These are phyloP conservation scores for Fusarium udum DNA, from an alignment of 2,329 filamentous ascomycete genomes.

Conservation along the genomic window DNA sequence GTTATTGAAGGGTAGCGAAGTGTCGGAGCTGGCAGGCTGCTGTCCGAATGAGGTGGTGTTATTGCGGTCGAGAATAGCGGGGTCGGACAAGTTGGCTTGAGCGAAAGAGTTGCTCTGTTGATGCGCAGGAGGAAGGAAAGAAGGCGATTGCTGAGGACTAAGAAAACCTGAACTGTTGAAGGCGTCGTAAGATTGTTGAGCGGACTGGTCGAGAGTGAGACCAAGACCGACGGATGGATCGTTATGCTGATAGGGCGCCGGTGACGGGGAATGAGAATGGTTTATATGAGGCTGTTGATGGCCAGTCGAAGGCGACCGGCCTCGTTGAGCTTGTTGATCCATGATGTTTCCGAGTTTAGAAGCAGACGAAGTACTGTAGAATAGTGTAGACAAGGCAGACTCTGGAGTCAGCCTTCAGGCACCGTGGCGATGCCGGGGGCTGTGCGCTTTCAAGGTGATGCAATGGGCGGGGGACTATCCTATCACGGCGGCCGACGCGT, in stretches of 20 bases:
- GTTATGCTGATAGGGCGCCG: conserved; percentile 62
- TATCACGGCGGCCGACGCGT: conserved; percentile 44
- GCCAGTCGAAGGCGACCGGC: conserved; percentile 70
- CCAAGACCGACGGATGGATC: conserved; percentile 63
- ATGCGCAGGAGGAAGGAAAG: conserved; percentile 48
- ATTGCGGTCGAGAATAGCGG: conserved; percentile 53
- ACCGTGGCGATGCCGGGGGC: conserved; percentile 54
- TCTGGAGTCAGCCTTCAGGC: conserved; percentile 57
- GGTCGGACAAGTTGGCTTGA: conserved; percentile 48
- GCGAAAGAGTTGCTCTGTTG: conserved; percentile 41
- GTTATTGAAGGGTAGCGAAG: conserved; percentile 53
- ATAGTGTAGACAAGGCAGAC: conserved; percentile 52
- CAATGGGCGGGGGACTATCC: conserved; percentile 44
- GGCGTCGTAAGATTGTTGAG: conserved; percentile 54
- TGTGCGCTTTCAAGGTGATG: conserved; percentile 52
- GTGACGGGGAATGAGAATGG: conserved; percentile 72
- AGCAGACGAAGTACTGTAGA: conserved; percentile 38
- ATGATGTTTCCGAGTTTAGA: conserved; percentile 50
- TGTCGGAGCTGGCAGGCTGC: conserved; percentile 50
- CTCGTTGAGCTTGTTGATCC: conserved; percentile 56
- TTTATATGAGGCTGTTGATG: conserved; percentile 72
- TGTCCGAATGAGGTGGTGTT: conserved; percentile 54
- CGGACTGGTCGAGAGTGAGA: conserved; percentile 64
- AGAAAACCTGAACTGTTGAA: conserved; percentile 58
- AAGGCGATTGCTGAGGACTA: conserved; percentile 55